Evolutionary conservation across 179 eudicot species (phyloP).

Genomic region (Carnegiea gigantea): DNA sequence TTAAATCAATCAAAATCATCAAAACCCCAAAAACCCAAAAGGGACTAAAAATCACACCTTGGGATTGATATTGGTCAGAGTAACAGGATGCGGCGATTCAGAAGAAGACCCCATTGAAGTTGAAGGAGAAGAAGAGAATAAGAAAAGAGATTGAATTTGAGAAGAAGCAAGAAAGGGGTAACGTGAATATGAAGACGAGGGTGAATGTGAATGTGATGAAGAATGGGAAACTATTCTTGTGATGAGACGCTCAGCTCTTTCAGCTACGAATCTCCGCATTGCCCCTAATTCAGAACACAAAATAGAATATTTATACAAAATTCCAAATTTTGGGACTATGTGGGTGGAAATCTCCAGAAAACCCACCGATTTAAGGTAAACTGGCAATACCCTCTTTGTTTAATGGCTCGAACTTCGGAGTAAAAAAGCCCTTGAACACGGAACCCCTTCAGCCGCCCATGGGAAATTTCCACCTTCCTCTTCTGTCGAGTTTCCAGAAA

Average conservation of each 20-base stretch:
- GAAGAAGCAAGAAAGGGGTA: background rate
- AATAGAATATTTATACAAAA: background rate
- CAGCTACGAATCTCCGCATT: conserved; percentile 67
- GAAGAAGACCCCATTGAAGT: conserved; percentile 6
- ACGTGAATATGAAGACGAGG: background rate
- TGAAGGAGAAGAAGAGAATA: background rate
- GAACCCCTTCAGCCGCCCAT: conserved; percentile 3
- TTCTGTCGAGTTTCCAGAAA: background rate
- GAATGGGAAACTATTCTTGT: conserved; percentile 15
- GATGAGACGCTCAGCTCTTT: conserved; percentile 36
- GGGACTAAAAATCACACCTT: conserved; percentile 39
- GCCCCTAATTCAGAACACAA: background rate
- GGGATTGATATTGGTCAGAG: background rate
- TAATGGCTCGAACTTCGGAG: background rate
- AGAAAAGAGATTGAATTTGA: background rate
- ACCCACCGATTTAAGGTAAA: conserved; percentile 14
- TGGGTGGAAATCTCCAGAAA: background rate
- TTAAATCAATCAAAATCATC: background rate
- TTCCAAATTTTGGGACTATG: background rate
- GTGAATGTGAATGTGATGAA: too few relatives aligned
- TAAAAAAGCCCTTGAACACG: background rate
- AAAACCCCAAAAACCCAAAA: background rate
- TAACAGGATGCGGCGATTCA: background rate
- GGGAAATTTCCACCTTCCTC: background rate
- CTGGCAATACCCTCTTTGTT: background rate